Evolutionary conservation across 495 filamentous ascomycete genomes (phyloP), one percentile per base, ranked within the genome.

Genomic region (Parathielavia hyrcaniae): DNA sequence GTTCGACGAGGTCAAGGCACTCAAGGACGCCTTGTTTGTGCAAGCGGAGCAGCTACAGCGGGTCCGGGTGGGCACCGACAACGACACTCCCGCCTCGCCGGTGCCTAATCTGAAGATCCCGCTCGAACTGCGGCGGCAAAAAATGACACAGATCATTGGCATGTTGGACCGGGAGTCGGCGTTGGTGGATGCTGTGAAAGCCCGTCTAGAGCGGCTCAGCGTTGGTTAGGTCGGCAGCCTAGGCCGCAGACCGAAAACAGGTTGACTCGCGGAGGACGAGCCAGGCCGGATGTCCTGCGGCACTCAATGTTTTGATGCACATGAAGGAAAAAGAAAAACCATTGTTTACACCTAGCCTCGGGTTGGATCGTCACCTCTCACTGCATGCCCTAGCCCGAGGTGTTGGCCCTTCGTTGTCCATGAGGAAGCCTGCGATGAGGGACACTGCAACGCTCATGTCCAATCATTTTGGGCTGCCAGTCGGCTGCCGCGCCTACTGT

Each of bases 101-200:
- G 54, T 60, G 43, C 64, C 61, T 26, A 67, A 64, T 59, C 64
- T 80, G 16, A 77, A 73, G 57, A 83, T 91, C 45, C 86, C 87
- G 9, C 76, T 83, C 47, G 82, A 85, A 44, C 72, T 90, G 41
- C 79, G 87, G 59, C 83, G 80, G 56, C 81, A 79, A 26, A 88
- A 86, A 74, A 69, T 88, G 58, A 75, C 76, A 16, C 83, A 89
- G 69, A 82, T 88, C 12, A 86, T 86, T 77, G 73, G 72, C 54
- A 76, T 90, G 69, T 75, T 91, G 61, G 86, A 89, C 41, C 75
- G 87, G 69, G 86, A 91, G 77, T 70, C 76, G 16, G 77, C 75
- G 9, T 66, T 82, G 53, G 76, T 82, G 30, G 77, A 82, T 58
- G 80, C 76, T 22, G 61, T 71, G 14, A 73, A 71, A 52, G 48